Evolutionary conservation across 331 rosid genomes (phyloP).

Genomic region (Cydonia oblonga): DNA sequence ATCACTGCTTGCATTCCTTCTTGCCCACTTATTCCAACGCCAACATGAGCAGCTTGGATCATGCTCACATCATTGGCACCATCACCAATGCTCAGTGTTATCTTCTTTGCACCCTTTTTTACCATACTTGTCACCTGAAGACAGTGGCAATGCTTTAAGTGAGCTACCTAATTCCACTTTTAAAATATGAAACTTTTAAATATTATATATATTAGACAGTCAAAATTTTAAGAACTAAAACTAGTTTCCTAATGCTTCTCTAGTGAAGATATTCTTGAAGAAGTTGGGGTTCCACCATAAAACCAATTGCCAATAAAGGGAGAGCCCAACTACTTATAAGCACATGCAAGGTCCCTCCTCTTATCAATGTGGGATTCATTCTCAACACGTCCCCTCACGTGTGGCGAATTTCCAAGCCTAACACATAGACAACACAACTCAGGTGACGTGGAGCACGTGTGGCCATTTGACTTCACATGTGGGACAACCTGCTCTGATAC

Average conservation of each 20-base stretch:
- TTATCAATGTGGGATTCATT: too few relatives aligned
- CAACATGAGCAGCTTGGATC: conserved; percentile 99
- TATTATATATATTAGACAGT: background rate
- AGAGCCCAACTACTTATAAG: too few relatives aligned
- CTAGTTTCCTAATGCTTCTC: background rate
- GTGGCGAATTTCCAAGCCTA: too few relatives aligned
- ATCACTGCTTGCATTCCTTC: conserved; percentile 99
- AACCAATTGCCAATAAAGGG: too few relatives aligned
- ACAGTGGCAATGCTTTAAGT: conserved; percentile 5
- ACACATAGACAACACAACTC: too few relatives aligned
- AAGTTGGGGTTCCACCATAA: too few relatives aligned
- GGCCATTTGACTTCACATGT: too few relatives aligned
- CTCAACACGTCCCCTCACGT: too few relatives aligned
- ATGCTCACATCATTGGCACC: conserved; percentile 99
- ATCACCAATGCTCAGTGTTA: conserved; percentile 92
- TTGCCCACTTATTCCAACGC: conserved; percentile 90
- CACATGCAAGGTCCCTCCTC: too few relatives aligned
- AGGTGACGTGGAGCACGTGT: too few relatives aligned
- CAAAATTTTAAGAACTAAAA: background rate
- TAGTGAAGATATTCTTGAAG: background rate
- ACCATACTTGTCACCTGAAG: conserved; percentile 87
- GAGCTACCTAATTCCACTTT: background rate
- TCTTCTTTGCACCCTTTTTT: conserved; percentile 78
- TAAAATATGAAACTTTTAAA: too few relatives aligned
- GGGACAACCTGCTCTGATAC: too few relatives aligned